Evolutionary conservation across 2,329 filamentous ascomycete genomes (phyloP), one percentile per base, ranked within the genome.

Genomic region (Coniochaeta sp.): DNA sequence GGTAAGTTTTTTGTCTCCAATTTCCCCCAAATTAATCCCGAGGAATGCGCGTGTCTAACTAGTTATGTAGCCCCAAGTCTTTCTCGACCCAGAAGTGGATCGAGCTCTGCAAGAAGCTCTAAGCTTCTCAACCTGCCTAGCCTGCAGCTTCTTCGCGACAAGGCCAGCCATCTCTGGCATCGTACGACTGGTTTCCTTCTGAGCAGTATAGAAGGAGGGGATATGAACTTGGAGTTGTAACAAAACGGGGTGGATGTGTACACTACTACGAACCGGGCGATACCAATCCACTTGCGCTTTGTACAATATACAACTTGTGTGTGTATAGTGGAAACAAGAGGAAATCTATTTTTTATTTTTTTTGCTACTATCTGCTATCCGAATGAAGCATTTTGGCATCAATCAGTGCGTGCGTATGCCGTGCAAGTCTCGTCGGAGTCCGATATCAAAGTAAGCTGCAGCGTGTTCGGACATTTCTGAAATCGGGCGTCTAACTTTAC

Each of bases 71-170:
- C 61, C 94, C 94, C 75, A 99, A 99, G 88, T 92, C 87, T 57
- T 99, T 96, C 88, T 95, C 89, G 71, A 99, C 94, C 55, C 90
- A 91, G 69, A 92, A 92, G 71, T 97, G 91, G 82, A 85, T 89
- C 73, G 92, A 97, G 84, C 85, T 97, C 63, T 85, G 83, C 71
- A 91, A 91, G 68, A 91, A 91, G 79, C 80, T 96, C 75, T 97
- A 90, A 88, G 70, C 60, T 55, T 51, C 5, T 22, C 38, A 24
- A 12, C 38, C 12, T 26, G 12, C 38, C 49, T 32, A 46, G 52
- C 33, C 46, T 51, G 50, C 32, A 24, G 30, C 53, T 52, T 51
- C 51, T 52, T 51, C 51, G 24, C 4, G 18, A 22, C 18, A 42
- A 42, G 38, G 26, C 38, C 38, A 26, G 38, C 38, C 38, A 9